Evolutionary conservation across 2,329 filamentous ascomycete species (phyloP), one percentile per base, ranked within the genome.

Genomic region (Graphilbum ipis-grandicollis): DNA sequence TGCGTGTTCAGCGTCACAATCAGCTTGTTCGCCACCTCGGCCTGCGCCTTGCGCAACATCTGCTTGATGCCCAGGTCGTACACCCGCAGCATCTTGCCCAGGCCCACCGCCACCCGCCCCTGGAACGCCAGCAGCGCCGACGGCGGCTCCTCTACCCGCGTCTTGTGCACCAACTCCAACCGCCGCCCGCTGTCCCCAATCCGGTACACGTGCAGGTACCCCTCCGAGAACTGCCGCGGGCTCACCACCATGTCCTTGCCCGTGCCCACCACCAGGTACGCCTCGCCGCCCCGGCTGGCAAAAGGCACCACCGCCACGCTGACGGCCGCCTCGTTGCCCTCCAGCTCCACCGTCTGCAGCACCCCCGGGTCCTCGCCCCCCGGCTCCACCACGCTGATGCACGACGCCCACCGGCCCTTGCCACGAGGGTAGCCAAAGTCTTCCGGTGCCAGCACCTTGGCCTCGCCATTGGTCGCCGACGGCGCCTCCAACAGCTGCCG

Each of bases 141-240:
- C 2, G 92, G 84, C 2, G 88, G 86, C 44, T 85, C 77, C 46
- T 92, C 83, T 7, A 94, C 71, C 49, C 85, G 84, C 1, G 92
- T 98, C 56, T 94, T 94, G 59, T 98, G 90, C 43, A 94, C 86
- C 40, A 96, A 90, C 50, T 94, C 82, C 14, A 98, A 68, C 48
- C 84, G 75, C 38, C 75, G 75, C n/a, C 92, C 92, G 36, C 79
- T 71, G 54, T 15, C 29, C n/a, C 6, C 29, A 17, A 98, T 83
- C 31, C 84, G 75, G 56, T 94, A 98, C 19, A 96, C 80, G 49
- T 94, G 83, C 26, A 98, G 81, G 47, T 79, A 93, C 1, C 88
- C 90, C 42, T 75, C 75, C 1, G 69, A 74, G 46, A 72, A 86
- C 36, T 76, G 77, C 35, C 78, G 71, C 9, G 86, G 85, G 44